These are phyloP conservation scores for Sclerospora graminicola DNA, from an alignment of 352 stramenopile species.

Conservation along the genomic window DNA sequence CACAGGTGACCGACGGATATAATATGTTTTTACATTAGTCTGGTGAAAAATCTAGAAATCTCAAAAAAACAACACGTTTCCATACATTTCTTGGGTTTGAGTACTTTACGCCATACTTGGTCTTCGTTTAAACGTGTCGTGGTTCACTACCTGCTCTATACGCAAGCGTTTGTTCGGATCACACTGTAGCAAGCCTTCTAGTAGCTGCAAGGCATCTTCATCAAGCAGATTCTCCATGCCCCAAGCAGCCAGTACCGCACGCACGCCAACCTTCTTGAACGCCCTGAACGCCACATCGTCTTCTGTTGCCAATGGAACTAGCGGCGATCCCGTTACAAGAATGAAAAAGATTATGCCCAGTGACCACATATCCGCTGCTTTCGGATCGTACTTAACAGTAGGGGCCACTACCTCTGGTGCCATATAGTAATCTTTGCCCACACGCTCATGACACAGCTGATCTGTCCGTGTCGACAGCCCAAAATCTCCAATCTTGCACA, in stretches of 20 bases:
- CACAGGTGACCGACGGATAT: too few relatives aligned
- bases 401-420: slow-evolving; percentile 28
- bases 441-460: slow-evolving; percentile 3
- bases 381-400: slow-evolving; percentile 19
- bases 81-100: too few relatives aligned
- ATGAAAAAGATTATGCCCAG: slow-evolving; percentile 30
- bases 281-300: slow-evolving; percentile 17
- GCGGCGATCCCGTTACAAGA: slow-evolving; percentile 17
- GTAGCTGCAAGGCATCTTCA: slow-evolving; percentile 6
- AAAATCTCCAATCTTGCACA: slow-evolving; percentile 47
- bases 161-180: slow-evolving; percentile 7
- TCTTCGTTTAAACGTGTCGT: slow-evolving; percentile 6
- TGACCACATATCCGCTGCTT: slow-evolving; percentile 41
- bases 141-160: slow-evolving; percentile 12
- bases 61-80: too few relatives aligned
- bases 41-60: too few relatives aligned
- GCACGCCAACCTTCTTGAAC: slow-evolving; percentile 17
- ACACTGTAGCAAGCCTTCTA: slow-evolving; percentile 23
- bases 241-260: slow-evolving; percentile 26
- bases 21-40: too few relatives aligned
- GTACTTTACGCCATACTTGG: too few relatives aligned
- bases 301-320: slow-evolving; percentile 19
- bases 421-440: slow-evolving; percentile 36
- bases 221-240: slow-evolving; percentile 6
- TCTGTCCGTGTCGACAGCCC: slow-evolving; percentile 21